Evolutionary conservation across 495 filamentous ascomycete genomes (phyloP).

Genomic region (Pyrenula massariospora): DNA sequence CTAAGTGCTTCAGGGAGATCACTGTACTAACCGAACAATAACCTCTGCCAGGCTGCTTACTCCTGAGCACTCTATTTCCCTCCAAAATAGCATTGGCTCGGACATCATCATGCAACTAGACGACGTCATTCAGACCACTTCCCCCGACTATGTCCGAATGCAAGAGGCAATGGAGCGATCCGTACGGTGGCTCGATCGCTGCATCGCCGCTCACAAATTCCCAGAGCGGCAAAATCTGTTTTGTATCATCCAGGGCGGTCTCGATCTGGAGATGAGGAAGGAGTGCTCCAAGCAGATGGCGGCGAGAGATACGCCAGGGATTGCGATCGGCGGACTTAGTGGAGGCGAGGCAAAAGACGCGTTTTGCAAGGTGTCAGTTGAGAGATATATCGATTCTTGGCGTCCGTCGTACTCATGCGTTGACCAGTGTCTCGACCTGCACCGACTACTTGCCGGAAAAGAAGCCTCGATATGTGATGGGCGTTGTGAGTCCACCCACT

Average conservation of each 20-base stretch:
- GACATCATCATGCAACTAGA: conserved; percentile 99
- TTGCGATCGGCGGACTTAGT: conserved; percentile 89
- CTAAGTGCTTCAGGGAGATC: background rate
- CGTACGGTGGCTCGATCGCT: conserved; percentile 97
- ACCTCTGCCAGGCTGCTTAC: conserved; percentile 57
- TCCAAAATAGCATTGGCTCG: conserved; percentile 94
- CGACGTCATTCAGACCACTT: conserved; percentile 92
- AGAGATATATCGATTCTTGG: background rate
- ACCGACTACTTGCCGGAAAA: conserved; percentile 73
- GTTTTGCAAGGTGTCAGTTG: conserved; percentile 45
- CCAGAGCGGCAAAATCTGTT: conserved; percentile 87
- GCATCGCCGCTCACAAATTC: conserved; percentile 81
- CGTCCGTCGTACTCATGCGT: background rate
- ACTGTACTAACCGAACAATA: background rate
- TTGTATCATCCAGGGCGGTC: conserved; percentile 93
- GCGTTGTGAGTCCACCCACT: conserved; percentile 56
- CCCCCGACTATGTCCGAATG: conserved; percentile 76
- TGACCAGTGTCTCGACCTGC: conserved; percentile 63
- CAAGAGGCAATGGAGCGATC: conserved; percentile 90
- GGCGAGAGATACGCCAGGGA: conserved; percentile 79
- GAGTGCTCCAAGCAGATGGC: conserved; percentile 88
- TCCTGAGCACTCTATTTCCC: conserved; percentile 89
- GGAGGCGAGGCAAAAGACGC: conserved; percentile 68
- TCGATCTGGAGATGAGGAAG: conserved; percentile 79
- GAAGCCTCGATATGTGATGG: conserved; percentile 97